Evolutionary conservation across 2,329 filamentous ascomycete species (phyloP), one percentile per base, ranked within the genome.

Genomic region (Microdochium bolleyi): DNA sequence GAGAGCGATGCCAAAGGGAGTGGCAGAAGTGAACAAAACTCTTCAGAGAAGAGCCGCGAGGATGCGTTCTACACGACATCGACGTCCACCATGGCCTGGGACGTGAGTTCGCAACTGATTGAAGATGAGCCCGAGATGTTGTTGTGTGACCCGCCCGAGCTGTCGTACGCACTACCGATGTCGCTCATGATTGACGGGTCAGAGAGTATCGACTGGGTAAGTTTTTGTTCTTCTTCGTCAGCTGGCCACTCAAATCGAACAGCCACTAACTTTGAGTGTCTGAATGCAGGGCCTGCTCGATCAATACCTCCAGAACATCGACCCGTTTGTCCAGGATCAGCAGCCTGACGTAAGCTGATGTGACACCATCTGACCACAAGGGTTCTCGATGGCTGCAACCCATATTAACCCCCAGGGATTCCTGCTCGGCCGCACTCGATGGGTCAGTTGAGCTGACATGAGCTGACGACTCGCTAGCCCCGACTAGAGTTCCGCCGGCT

Each of bases 1-100:
- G 38, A 60, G 49, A 51, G 50, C 37, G 54, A 52, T 16, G 48
- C 14, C 24, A 24, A 5, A 13, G 21, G 8, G 41, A 22, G 16
- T 3, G 41, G 41, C 41, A 2, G 19, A 46, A 8, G 37, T 7
- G 16, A 14, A 8, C 13, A 19, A 16, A 5, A 8, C 16, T 41
- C 19, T 8, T 8, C 7, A 24, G 19, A 22, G 7, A 7, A 22
- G 19, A 13, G 44, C 44, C 21, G 44, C 44, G 19, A 25, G 8
- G 16, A 14, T 21, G 19, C 13, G 7, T 4, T 16, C 13, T 41
- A 16, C 37, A 41, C 19, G 13, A 11, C 16, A n/a, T 41, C 37
- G n/a, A 41, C n/a, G 16, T n/a, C 37, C 7, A 21, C 41, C 41
- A 46, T 46, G 13, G 10, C 16, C 9, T 46, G 41, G 41, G 21